A percentile compares a stretch with the other conserved stretches of the same genome.
Evolutionary conservation across 2,329 filamentous ascomycete species (phyloP).

Genomic region (Knufia fluminis): DNA sequence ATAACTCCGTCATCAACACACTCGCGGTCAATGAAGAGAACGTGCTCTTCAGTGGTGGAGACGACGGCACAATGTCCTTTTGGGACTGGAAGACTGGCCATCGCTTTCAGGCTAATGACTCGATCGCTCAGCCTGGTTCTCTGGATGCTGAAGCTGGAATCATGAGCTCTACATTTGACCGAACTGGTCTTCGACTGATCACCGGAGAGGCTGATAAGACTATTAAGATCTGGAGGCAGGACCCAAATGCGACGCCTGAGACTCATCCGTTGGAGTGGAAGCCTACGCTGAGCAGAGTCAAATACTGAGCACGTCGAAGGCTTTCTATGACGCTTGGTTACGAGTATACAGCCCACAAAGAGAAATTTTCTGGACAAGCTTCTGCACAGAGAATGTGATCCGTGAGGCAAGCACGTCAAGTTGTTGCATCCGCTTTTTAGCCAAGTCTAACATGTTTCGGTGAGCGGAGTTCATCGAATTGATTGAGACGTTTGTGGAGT

Average conservation of each 20-base stretch:
- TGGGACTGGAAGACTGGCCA: conserved; percentile 99
- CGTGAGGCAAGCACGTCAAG: too few species aligned
- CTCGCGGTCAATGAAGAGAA: conserved; percentile 90
- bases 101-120: conserved; percentile 81
- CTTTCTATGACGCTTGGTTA: too few species aligned
- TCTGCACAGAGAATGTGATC: too few species aligned
- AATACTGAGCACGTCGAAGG: conserved; percentile 48
- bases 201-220: conserved; percentile 96
- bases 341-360: too few species aligned
- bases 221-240: conserved; percentile 95
- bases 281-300: conserved; percentile 66
- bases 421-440: too few species aligned
- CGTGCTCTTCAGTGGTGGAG: conserved; percentile 85
- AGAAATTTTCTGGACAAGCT: too few species aligned
- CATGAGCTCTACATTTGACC: conserved; percentile 89
- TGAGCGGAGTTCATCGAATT: too few species aligned
- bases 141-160: conserved; percentile 90
- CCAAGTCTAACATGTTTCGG: too few species aligned
- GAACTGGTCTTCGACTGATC: conserved; percentile 78
- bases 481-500: too few species aligned
- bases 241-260: conserved; percentile 82
- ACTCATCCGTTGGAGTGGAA: conserved; percentile 90
- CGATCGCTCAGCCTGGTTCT: conserved; percentile 85
- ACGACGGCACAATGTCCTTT: conserved; percentile 94
- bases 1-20: conserved; percentile 94